Percentiles rank a stretch among this genome's conserved stretches.
Conservation (phyloP, 2,329 filamentous ascomycete species). For the Aureobasidium subglaciale region DNA sequence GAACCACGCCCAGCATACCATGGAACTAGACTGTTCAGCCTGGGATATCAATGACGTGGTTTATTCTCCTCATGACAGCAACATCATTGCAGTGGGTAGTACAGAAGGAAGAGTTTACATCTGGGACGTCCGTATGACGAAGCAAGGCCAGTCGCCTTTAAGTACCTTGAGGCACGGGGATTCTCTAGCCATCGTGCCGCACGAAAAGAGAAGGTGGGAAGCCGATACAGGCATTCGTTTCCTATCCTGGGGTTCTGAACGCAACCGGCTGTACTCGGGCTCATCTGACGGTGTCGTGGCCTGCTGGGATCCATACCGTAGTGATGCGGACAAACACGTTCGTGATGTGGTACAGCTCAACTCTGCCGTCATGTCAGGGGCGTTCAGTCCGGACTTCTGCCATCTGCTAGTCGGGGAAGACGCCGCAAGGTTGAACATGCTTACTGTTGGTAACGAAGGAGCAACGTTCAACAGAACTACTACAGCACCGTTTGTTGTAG, state of each 20-base stretch:
- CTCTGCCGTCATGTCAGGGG: conserved; percentile 51
- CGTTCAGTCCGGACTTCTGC: conserved; percentile 49
- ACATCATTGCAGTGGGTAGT: conserved; percentile 52
- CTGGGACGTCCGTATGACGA: conserved; percentile 48
- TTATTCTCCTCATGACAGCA: conserved; percentile 38
- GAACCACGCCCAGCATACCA: conserved; percentile 22
- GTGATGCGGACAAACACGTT: conserved; percentile 44
- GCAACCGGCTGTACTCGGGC: conserved; percentile 50
- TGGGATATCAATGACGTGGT: conserved; percentile 55
- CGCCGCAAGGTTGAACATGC: conserved; percentile 47
- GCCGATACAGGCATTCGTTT: conserved; percentile 53
- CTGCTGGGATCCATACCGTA: conserved; percentile 50
- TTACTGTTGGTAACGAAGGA: conserved; percentile 34
- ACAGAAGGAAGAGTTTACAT: conserved; percentile 54
- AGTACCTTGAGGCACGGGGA: conserved; percentile 45
- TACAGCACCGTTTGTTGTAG: conserved; percentile 25
- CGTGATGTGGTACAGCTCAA: conserved; percentile 43
- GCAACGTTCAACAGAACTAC: conserved; percentile 19
- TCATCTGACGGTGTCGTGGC: conserved; percentile 56
- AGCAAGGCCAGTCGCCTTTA: conserved; percentile 36
- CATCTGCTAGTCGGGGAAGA: conserved; percentile 53
- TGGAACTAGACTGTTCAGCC: conserved; percentile 51
- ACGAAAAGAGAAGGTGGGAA: conserved; percentile 38
- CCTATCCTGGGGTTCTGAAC: conserved; percentile 49
- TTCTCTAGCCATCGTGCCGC: conserved; percentile 43